Base-by-base conservation (phyloP, 1,284 basidiomycete species). In the Bondarzewia mesenterica region DNA sequence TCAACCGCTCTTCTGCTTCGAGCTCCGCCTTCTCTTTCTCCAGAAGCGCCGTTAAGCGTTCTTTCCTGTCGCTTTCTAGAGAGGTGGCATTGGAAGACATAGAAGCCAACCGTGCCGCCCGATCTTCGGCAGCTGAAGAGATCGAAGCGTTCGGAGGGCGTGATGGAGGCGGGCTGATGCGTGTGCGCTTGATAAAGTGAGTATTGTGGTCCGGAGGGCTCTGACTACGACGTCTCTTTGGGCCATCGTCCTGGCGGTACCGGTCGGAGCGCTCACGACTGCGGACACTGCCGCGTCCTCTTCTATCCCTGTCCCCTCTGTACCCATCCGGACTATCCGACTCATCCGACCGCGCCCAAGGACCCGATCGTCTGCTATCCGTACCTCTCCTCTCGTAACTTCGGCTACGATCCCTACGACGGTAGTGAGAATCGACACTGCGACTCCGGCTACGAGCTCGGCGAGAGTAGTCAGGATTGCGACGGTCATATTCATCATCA, bases 91-190 rank as follows among this genome's bases (percentile, higher is more conserved):
- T 79, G 1, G 75, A 64, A 22, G 82, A 70, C 93, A 97, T 96
- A 8, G 89, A 87, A 0, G 89, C 92, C 16, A 97, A 73, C 26
- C 86, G 82, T 20, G 89, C 87, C 2, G 83, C 83, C 26, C 92
- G 86, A 47, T 86, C 82, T 1, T 79, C 75, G 4, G 61, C 63
- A 37, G 53, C 53, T 7, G 32, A 38, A 21, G 35, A 16, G 18
- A 58, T 54, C 14, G 50, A 14, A 2, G 23, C 35, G 25, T 38
- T 39, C 35, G 44, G 58, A 15, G 62, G 61, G 51, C 51, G 61
- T 56, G 63, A 60, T 4, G 65, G 69, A 36, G 69, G 29, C 25
- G 67, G 61, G 50, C 59, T 69, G 45, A 65, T 60, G 39, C 75
- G 71, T 0, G 63, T 57, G 22, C 73, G 75, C 54, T 75, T 77